Evolutionary conservation across 2,329 filamentous ascomycete species (phyloP).

Genomic region (Colletotrichum magnum): DNA sequence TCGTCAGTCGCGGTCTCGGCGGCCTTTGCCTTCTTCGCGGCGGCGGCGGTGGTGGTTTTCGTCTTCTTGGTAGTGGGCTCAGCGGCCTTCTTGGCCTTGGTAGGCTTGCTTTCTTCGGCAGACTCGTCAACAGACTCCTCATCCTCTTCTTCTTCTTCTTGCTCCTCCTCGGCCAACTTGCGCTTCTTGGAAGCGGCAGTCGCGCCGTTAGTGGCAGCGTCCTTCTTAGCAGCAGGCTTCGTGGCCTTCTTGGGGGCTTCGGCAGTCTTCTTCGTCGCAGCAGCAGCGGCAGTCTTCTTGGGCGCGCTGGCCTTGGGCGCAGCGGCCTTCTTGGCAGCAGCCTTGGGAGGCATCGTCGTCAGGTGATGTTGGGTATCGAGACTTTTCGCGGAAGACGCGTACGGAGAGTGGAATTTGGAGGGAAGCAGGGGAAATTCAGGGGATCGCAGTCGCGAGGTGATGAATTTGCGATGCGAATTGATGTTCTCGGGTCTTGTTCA

Average conservation of each 20-base stretch:
- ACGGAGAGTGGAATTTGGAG: neutral
- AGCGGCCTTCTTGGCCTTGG: conserved; percentile 51
- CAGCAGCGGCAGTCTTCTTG: conserved; percentile 41
- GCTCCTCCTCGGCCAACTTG: conserved; percentile 30
- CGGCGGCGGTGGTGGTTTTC: conserved; percentile 29
- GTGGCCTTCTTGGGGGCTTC: conserved; percentile 44
- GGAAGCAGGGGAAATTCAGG: neutral
- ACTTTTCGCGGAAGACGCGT: conserved; percentile 30
- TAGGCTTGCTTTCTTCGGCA: conserved; percentile 29
- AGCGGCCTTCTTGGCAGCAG: conserved; percentile 45
- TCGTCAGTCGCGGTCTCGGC: conserved; percentile 59
- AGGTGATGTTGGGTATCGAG: conserved; percentile 17
- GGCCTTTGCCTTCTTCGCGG: conserved; percentile 53
- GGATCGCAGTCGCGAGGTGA: conserved; percentile 7
- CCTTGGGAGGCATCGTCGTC: conserved; percentile 45
- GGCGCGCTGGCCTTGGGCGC: conserved; percentile 47
- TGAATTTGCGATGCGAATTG: conserved; percentile 19
- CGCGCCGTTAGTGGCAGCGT: conserved; percentile 47
- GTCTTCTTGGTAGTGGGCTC: conserved; percentile 40
- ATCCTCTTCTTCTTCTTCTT: conserved; percentile 10
- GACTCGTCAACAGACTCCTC: conserved; percentile 25
- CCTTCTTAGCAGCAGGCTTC: conserved; percentile 43
- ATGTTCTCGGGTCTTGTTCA: conserved; percentile 6
- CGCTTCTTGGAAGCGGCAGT: conserved; percentile 40
- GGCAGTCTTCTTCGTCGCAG: conserved; percentile 47